Base-by-base conservation (phyloP, 805 yeast species). In the Starmerella sp. region DNA sequence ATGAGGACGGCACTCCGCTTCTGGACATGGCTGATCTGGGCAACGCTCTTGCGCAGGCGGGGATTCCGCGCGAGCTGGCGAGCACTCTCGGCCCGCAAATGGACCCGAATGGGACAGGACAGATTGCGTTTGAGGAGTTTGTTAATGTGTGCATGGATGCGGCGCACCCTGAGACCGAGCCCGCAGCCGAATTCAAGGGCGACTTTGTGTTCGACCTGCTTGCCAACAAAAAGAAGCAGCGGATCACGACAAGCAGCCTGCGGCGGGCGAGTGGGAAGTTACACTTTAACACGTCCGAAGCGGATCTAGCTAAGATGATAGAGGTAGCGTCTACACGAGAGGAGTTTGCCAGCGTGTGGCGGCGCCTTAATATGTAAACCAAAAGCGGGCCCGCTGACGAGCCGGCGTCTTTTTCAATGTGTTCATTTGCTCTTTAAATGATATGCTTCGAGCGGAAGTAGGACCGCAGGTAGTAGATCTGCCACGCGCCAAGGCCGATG, bases 401-500 rank as follows among this genome's bases (percentile, higher is more conserved):
- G 22, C 22, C 15, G 3, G 22, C 2, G 3, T 11, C 15, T n/a
- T 15, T 37, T 45, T 15, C 6, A 15, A 9, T 17, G 22, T 10
- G 17, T 3, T 43, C 22, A 14, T 28, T 43, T 43, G 6, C n/a
- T 6, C 35, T 6, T 50, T 53, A 69, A 48, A 71, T 69, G 54
- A 71, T 71, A 56, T 71, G 75, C 70, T 71, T 71, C 48, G 74
- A 69, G 60, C 73, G 64, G 83, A 93, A 93, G 76, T 86, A 93
- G 69, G 86, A 84, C 74, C 96, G 84, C 73, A 93, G 78, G 73
- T 93, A 93, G 63, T 81, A 80, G 62, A 93, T 77, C 77, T 93
- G 97, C 95, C 97, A 91, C 39, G 77, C 82, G 50, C 97, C 96
- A 64, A 93, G 80, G 30, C 81, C 80, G 52, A 88, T 67, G 68